Evolutionary conservation across 1,284 basidiomycete genomes (phyloP).

Genomic region (Cryptococcus sp.): DNA sequence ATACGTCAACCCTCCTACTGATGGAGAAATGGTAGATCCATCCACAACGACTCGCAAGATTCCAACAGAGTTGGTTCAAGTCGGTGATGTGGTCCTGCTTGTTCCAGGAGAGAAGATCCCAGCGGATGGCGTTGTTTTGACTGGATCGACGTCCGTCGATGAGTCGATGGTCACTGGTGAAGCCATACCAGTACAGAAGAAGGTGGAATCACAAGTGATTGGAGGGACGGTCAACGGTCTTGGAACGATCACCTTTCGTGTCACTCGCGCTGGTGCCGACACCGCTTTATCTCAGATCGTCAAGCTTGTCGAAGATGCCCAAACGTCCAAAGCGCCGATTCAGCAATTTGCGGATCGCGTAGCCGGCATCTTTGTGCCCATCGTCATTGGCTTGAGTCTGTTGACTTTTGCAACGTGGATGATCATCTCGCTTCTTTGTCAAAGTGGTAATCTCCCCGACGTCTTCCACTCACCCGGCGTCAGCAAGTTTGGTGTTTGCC

Average conservation of each 20-base stretch:
- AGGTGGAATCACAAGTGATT: constrained; percentile 78
- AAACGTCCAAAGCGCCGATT: constrained; percentile 96
- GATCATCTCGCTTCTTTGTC: constrained; percentile 66
- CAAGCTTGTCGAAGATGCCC: constrained; percentile 93
- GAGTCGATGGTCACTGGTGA: constrained; percentile 98
- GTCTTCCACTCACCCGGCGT: constrained; percentile 83
- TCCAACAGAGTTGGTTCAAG: constrained; percentile 90
- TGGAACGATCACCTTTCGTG: constrained; percentile 92
- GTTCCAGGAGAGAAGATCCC: constrained; percentile 96
- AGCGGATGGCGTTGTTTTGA: constrained; percentile 87
- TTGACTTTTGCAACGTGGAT: constrained; percentile 88
- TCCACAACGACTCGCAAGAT: constrained; percentile 81
- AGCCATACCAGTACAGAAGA: constrained; percentile 84
- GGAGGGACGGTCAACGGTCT: constrained; percentile 96
- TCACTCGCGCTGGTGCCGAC: constrained; percentile 93
- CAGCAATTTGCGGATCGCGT: constrained; percentile 95
- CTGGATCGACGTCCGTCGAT: constrained; percentile 84
- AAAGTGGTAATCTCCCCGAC: constrained; percentile 65
- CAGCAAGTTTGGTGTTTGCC: constrained; percentile 84
- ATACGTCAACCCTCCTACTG: constrained; percentile 61
- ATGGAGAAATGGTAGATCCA: constrained; percentile 57
- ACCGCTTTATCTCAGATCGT: constrained; percentile 96
- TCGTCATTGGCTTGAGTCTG: constrained; percentile 78
- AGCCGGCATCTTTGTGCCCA: constrained; percentile 93
- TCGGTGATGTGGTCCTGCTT: constrained; percentile 90